Percentiles rank a stretch among this genome's conserved stretches.
Conservation (phyloP, 345 rosid genomes). For the Bruguiera gymnorhiza region DNA sequence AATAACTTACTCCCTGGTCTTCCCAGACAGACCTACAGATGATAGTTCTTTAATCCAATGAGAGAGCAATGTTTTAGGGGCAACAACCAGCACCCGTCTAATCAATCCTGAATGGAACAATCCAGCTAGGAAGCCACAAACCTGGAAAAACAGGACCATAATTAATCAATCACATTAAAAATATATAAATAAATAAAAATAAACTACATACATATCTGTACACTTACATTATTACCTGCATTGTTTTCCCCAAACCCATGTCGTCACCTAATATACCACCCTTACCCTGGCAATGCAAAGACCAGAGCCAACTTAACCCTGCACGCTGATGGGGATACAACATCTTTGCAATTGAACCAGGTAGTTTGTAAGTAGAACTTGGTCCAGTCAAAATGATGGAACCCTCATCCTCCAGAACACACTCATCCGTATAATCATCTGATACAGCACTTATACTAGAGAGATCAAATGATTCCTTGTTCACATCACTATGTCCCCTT, state of each 20-base stretch:
- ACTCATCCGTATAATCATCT: slow-evolving; percentile 39
- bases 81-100: slow-evolving; percentile 77
- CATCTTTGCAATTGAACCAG: slow-evolving; percentile 55
- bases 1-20: slow-evolving; percentile 74
- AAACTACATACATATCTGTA: neutral
- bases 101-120: slow-evolving; percentile 73
- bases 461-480: slow-evolving; percentile 26
- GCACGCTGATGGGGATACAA: slow-evolving; percentile 85
- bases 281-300: slow-evolving; percentile 78
- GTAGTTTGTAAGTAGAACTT: slow-evolving; percentile 48
- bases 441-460: slow-evolving; percentile 21
- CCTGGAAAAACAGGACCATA: slow-evolving; percentile 42
- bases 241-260: slow-evolving; percentile 99
- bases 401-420: slow-evolving; percentile 38
- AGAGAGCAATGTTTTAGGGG: slow-evolving; percentile 89
- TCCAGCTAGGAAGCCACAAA: slow-evolving; percentile 93
- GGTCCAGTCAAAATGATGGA: slow-evolving; percentile 51
- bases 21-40: slow-evolving; percentile 72
- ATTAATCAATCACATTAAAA: neutral
- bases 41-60: slow-evolving; percentile 97
- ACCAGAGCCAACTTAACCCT: slow-evolving; percentile 94
- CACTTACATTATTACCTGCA: slow-evolving; percentile 62
- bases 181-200: neutral
- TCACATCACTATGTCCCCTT: slow-evolving; percentile 23
- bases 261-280: slow-evolving; percentile 99